Conservation (phyloP, 108 stramenopile species). For the Skeletonema menzelii region DNA sequence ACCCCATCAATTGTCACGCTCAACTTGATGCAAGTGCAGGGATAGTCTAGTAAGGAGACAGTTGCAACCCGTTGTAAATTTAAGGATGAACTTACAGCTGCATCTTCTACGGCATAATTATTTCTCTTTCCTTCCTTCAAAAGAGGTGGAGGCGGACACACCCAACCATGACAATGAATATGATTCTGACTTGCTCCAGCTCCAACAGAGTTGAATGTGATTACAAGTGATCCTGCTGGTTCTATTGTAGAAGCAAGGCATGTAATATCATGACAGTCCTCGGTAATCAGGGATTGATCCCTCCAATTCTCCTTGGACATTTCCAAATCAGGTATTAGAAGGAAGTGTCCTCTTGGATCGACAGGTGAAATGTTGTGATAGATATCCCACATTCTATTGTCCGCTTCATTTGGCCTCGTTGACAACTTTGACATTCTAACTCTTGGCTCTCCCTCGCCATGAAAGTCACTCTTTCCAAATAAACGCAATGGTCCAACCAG, state of each 20-base stretch:
- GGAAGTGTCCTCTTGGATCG: conserved; percentile 62
- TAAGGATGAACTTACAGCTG: conserved; percentile 6
- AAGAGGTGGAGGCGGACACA: conserved; percentile 44
- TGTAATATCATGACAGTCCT: conserved; percentile 53
- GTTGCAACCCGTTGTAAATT: conserved; percentile 28
- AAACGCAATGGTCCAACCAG: conserved; percentile 54
- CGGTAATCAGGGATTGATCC: conserved; percentile 38
- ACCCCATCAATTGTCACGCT: neutral
- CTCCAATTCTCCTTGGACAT: conserved; percentile 46
- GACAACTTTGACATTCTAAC: conserved; percentile 22
- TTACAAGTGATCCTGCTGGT: conserved; percentile 42
- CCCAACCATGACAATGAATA: conserved; percentile 62
- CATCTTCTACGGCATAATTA: conserved; percentile 42
- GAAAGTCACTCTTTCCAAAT: conserved; percentile 24
- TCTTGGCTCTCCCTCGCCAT: conserved; percentile 46
- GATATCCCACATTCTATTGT: conserved; percentile 41
- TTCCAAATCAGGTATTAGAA: conserved; percentile 41
- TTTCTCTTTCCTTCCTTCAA: neutral
- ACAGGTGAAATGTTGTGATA: conserved; percentile 66
- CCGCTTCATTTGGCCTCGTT: neutral
- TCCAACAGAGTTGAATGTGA: conserved; percentile 62
- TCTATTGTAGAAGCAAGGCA: conserved; percentile 44
- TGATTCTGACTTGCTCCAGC: conserved; percentile 70
- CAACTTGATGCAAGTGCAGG: conserved; percentile 58
- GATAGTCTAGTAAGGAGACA: conserved; percentile 54